These are phyloP conservation scores for Fusarium verticillioides DNA, from an alignment of 2,329 filamentous ascomycete species.

Conservation along the genomic window DNA sequence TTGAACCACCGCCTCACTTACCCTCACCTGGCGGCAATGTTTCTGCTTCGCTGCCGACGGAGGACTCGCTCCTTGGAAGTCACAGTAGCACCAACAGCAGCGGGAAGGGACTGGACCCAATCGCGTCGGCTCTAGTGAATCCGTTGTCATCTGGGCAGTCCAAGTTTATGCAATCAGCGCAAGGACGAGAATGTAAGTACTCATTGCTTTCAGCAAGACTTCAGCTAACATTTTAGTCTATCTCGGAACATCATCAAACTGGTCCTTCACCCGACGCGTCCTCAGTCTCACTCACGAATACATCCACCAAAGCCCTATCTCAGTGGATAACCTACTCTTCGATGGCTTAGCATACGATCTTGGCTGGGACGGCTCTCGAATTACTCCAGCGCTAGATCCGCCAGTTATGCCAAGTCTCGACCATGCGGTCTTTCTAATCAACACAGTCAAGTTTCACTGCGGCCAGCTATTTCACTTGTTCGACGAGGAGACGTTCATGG, in stretches of 20 bases:
- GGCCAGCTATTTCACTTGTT: conserved; percentile 65
- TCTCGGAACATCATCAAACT: conserved; percentile 66
- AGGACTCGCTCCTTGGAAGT: conserved; percentile 30
- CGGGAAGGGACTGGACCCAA: conserved; percentile 41
- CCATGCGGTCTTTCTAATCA: conserved; percentile 64
- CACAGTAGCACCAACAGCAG: conserved; percentile 26
- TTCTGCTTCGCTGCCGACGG: conserved; percentile 14
- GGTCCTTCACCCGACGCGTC: conserved; percentile 63
- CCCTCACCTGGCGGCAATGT: conserved; percentile 18
- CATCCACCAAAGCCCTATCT: conserved; percentile 55
- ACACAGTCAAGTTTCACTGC: conserved; percentile 67
- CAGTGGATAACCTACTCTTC: conserved; percentile 58
- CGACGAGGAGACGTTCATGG: conserved; percentile 63
- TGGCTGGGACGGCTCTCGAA: conserved; percentile 58
- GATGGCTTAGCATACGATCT: conserved; percentile 64
- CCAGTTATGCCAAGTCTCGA: conserved; percentile 59
- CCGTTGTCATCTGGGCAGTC: conserved; percentile 54
- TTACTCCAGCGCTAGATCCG: conserved; percentile 36
- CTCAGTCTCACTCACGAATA: conserved; percentile 61
- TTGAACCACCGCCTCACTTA: conserved; percentile 8
- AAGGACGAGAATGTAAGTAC: conserved; percentile 55
- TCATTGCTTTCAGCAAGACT: rapidly evolving
- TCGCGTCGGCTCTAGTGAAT: conserved; percentile 53
- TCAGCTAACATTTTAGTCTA: conserved; percentile 53
- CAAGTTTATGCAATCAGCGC: conserved; percentile 54